Evolutionary conservation across 768 basidiomycete species (phyloP).

Genomic region (Kwoniella bestiolae): DNA sequence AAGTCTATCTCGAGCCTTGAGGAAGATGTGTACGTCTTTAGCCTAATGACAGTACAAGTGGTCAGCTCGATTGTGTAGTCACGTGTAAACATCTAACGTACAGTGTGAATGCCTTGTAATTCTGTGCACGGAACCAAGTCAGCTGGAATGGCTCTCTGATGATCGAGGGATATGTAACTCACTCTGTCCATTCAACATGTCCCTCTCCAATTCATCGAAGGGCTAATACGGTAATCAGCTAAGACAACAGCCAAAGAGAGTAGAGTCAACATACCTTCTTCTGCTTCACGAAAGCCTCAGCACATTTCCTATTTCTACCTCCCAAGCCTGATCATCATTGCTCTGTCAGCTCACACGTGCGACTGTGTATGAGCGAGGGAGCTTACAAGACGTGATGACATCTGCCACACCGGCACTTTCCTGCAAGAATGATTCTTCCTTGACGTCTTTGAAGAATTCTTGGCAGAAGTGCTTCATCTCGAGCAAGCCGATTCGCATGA

Average conservation of each 20-base stretch:
- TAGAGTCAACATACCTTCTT: constrained; percentile 57
- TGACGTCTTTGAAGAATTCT: constrained; percentile 60
- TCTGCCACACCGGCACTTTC: constrained; percentile 61
- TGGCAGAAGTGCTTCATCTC: constrained; percentile 62
- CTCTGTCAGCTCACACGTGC: neutral
- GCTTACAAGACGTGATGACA: constrained; percentile 61
- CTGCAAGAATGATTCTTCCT: constrained; percentile 60
- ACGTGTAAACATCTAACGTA: constrained; percentile 20
- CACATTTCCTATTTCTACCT: constrained; percentile 53
- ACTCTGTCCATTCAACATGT: constrained; percentile 61
- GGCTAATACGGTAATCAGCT: constrained; percentile 41
- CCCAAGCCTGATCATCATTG: constrained; percentile 41
- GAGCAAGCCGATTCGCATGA: constrained; percentile 62
- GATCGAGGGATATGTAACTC: constrained; percentile 17
- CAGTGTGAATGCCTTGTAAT: constrained; percentile 60
- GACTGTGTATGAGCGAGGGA: neutral
- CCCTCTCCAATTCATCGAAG: constrained; percentile 60
- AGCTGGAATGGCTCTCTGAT: neutral
- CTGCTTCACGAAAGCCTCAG: constrained; percentile 59
- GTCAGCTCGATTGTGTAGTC: neutral
- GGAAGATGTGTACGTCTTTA: constrained; percentile 60
- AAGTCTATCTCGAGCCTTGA: constrained; percentile 56
- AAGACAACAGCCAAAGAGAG: neutral
- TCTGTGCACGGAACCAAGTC: constrained; percentile 29
- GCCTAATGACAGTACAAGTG: constrained; percentile 43